phyloP scores from a whole-genome alignment of 2,329 filamentous ascomycete species.

The Apiospora rasikravindrae region DNA sequence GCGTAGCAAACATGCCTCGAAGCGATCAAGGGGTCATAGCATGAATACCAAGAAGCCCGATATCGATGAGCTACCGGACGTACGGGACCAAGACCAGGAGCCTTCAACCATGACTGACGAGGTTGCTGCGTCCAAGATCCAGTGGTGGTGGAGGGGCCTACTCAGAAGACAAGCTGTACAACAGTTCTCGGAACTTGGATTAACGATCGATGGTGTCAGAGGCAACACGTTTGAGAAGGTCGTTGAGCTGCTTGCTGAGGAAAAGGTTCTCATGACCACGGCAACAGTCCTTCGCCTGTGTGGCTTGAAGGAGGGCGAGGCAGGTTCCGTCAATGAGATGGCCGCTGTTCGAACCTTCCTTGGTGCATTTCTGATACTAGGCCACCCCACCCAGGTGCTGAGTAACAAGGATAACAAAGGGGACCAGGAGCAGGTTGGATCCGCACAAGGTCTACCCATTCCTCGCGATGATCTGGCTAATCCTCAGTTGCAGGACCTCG shows the following conservation, averaged over 20 bases:
- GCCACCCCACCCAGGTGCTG: slow-evolving; percentile 78
- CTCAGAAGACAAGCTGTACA: slow-evolving; percentile 64
- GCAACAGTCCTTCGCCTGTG: slow-evolving; percentile 72
- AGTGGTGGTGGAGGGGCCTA: slow-evolving; percentile 71
- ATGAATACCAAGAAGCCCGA: slow-evolving; percentile 44
- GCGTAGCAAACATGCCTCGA: slow-evolving; percentile 57
- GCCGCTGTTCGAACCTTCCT: slow-evolving; percentile 76
- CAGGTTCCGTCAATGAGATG: slow-evolving; percentile 69
- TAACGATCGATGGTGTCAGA: slow-evolving; percentile 73
- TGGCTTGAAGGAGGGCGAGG: slow-evolving; percentile 68
- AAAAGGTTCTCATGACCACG: slow-evolving; percentile 69
- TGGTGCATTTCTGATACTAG: slow-evolving; percentile 79
- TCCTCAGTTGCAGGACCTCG: slow-evolving; percentile 71
- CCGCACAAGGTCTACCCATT: slow-evolving; percentile 49
- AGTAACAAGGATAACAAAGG: slow-evolving; percentile 71
- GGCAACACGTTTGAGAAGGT: slow-evolving; percentile 78
- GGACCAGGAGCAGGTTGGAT: slow-evolving; percentile 62
- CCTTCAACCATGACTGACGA: slow-evolving; percentile 57
- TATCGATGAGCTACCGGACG: slow-evolving; percentile 49
- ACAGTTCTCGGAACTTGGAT: slow-evolving; percentile 68
- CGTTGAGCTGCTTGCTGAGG: slow-evolving; percentile 68
- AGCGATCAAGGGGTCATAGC: slow-evolving; percentile 60
- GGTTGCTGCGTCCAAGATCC: slow-evolving; percentile 68
- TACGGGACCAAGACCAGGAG: slow-evolving; percentile 52
- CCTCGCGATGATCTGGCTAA: slow-evolving; percentile 61